Conservation (phyloP, 805 yeast species). For the Teunomyces stri region DNA sequence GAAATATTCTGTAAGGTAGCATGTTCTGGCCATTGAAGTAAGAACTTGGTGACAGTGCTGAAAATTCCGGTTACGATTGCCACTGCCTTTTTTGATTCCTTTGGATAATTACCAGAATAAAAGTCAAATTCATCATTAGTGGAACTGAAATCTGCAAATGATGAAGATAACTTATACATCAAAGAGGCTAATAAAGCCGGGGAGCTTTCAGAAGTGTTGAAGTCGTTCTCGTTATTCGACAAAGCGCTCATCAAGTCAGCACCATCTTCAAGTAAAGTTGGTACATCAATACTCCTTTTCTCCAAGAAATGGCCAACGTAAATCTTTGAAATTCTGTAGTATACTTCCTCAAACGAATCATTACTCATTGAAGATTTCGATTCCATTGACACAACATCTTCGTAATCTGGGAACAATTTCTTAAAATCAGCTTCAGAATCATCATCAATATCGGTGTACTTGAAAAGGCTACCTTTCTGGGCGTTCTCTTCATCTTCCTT, state of each 20-base stretch:
- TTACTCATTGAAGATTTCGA: slow-evolving; percentile 13
- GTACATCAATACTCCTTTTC: slow-evolving; percentile 12
- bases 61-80: slow-evolving; percentile 34
- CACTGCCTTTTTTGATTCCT: slow-evolving; percentile 63
- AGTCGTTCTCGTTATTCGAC: slow-evolving; percentile 8
- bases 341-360: slow-evolving; percentile 42
- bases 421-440: slow-evolving; percentile 80
- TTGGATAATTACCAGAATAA: slow-evolving; percentile 59
- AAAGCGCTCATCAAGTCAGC: slow-evolving; percentile 16
- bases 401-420: slow-evolving; percentile 84
- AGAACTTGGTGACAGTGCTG: slow-evolving; percentile 38
- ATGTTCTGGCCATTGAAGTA: slow-evolving; percentile 90
- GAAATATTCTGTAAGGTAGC: slow-evolving; percentile 73
- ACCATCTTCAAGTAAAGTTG: slow-evolving; percentile 42
- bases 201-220: slow-evolving; percentile 14
- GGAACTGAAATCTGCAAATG: slow-evolving; percentile 16
- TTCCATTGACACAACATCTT: slow-evolving; percentile 51
- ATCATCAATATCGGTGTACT: slow-evolving; percentile 57
- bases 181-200: slow-evolving; percentile 21
- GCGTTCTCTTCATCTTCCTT: slow-evolving; percentile 63
- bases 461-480: slow-evolving; percentile 61
- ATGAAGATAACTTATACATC: slow-evolving; percentile 17
- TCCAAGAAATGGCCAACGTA: slow-evolving; percentile 46
- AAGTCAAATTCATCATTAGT: slow-evolving; percentile 40
- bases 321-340: slow-evolving; percentile 46